Evolutionary conservation across 495 filamentous ascomycete genomes (phyloP), one percentile per base, ranked within the genome.

Genomic region (Lasiosphaeria hispida): DNA sequence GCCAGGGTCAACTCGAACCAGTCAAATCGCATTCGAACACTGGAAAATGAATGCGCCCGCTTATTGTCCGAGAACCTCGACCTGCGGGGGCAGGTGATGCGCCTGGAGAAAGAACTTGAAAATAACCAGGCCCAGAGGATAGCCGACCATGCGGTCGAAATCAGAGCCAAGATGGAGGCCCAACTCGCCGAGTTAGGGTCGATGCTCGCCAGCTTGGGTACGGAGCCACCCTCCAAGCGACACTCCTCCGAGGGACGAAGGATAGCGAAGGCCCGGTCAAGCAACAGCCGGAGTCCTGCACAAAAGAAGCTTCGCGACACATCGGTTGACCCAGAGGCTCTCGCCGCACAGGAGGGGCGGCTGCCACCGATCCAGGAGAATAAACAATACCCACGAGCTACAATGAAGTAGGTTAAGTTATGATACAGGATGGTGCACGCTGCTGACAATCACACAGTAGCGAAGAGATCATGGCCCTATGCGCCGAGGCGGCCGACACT

Each of bases 1-100:
- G 92, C 92, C 55, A 82, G 88, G 66, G 84, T 85, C 59, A 97
- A 98, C 75, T 95, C 95, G 2, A 86, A 85, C 59, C 95, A 97
- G 71, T 92, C 91, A 14, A 78, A 93, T 36, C 89, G 90, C 58
- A 97, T 98, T 62, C 89, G 92, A 55, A 85, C 76, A 49, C 82
- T 97, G 38, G 92, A 97, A 69, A 85, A 85, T 53, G 92, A 98
- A 72, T 84, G 84, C 36, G 88, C 90, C 13, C 85, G 89, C 33
- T 75, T 97, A 10, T 77, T 96, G 54, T 83, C 86, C 14, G 95
- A 98, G 62, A 97, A 97, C 70, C 84, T 96, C 19, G 83, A 86
- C 0, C 82, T 98, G 0, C 85, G 90, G 48, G 85, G 90, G 58
- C 85, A 92, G 61, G 78, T 94, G 14, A 77, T 95, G 59, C 84